Evolutionary conservation across 176 grass and related monocot genomes (phyloP), one percentile per base, ranked within the genome.

Genomic region (Carex pumila): DNA sequence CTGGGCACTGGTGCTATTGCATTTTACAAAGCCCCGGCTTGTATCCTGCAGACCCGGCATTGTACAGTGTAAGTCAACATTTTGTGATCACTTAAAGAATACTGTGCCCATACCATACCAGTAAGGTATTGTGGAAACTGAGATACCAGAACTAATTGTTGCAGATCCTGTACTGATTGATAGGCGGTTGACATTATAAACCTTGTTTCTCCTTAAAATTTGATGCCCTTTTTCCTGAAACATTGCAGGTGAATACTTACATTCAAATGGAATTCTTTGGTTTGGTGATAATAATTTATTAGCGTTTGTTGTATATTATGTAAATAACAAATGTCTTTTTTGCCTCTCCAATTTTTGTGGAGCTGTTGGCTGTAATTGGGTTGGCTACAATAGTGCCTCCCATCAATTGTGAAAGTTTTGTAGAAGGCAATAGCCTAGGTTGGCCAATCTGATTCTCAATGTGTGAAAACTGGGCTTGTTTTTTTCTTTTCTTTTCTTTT

Each of bases 31-130:
- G 60, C 65, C 0, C 52, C 56, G 2, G 49, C 31, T 76, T 29
- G 57, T 66, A 81, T 69, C 79, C 47, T 83, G 52, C 25, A 19
- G 21, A 77, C 17, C 58, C 61, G 17, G 59, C 57, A 75, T 71
- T 91, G 84, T 89, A 71, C 39, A 93, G 62, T 72, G 84, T 89
- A 89, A 88, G 87, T 55, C 2, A 19, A 78, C 41, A 89, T 72
- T 39, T 60, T 80, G 6, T 41, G 65, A 18, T 49, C 45, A 65
- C 50, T 68, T 32, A 77, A 56, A 17, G 22, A 77, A 55, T 77
- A 56, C 37, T 56, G 22, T 54, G 21, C 41, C 73, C 2, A 8
- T 25, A 55, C 6, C 22, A 76, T 25, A 55, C 6, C 22, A 76
- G 22, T 55, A 30, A 31, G 15, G 66, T 70, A 70, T 68, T 84